These are phyloP conservation scores for Carex sylvatica DNA, from an alignment of 202 grass and related monocot species.

Conservation along the genomic window DNA sequence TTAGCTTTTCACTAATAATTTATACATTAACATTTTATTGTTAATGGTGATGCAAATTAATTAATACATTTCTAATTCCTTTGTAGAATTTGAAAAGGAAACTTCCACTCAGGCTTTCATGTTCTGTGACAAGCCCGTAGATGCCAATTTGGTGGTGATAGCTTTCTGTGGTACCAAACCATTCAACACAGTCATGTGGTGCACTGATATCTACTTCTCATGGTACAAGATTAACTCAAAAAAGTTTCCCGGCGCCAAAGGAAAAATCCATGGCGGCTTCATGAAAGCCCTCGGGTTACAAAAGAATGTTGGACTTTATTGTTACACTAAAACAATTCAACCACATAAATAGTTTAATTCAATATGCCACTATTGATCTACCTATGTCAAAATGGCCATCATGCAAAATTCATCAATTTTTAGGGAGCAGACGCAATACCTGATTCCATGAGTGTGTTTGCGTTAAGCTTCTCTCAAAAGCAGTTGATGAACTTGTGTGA, in stretches of 20 bases:
- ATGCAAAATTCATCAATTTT: too few relatives aligned
- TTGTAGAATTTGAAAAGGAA: conserved; percentile 44
- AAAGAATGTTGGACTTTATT: too few relatives aligned
- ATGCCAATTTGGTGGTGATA: conserved; percentile 58
- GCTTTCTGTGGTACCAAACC: conserved; percentile 78
- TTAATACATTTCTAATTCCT: not conserved
- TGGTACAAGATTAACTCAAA: conserved; percentile 44
- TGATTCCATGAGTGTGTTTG: too few relatives aligned
- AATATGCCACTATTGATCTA: too few relatives aligned
- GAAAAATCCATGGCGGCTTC: conserved; percentile 77
- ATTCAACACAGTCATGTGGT: conserved; percentile 71
- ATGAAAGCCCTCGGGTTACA: conserved; percentile 84
- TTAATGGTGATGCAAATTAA: too few relatives aligned
- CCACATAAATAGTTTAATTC: too few relatives aligned
- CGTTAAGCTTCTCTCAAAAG: too few relatives aligned
- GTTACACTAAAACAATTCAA: too few relatives aligned
- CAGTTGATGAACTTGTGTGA: too few relatives aligned
- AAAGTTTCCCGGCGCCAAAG: conserved; percentile 28
- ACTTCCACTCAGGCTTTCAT: conserved; percentile 62
- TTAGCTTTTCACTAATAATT: not conserved
- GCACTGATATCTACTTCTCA: conserved; percentile 77
- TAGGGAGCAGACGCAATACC: too few relatives aligned
- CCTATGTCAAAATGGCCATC: too few relatives aligned
- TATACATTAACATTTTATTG: too few relatives aligned
- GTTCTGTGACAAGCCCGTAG: conserved; percentile 45